These are phyloP conservation scores for Rhinocladiella mackenziei DNA, from an alignment of 2,329 filamentous ascomycete genomes.

Conservation along the genomic window DNA sequence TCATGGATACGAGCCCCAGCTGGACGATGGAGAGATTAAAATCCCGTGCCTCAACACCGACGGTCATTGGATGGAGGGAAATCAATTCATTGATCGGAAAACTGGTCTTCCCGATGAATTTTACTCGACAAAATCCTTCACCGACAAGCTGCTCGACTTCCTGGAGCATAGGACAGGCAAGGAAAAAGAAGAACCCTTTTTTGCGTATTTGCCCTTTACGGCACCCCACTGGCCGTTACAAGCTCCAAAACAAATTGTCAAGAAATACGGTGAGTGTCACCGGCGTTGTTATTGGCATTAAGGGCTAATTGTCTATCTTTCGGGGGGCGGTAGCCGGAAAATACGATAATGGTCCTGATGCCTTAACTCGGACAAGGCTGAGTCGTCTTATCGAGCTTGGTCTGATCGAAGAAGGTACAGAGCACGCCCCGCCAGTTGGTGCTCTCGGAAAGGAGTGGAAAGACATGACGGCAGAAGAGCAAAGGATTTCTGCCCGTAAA, in stretches of 20 bases:
- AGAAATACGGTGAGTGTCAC: constrained; percentile 56
- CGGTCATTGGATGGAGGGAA: constrained; percentile 1
- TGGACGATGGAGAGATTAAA: background rate
- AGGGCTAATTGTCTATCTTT: too few species aligned
- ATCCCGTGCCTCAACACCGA: background rate
- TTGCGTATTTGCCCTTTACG: constrained; percentile 47
- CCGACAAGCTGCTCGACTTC: constrained; percentile 2
- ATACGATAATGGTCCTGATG: constrained; percentile 60
- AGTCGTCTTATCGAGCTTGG: constrained; percentile 55
- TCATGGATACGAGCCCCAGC: constrained; percentile 33
- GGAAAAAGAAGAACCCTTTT: constrained; percentile 9
- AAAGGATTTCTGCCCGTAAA: constrained; percentile 6
- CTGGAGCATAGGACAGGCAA: constrained; percentile 13
- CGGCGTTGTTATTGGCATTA: too few species aligned
- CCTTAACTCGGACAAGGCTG: constrained; percentile 51
- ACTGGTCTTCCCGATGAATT: constrained; percentile 6
- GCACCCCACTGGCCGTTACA: constrained; percentile 63
- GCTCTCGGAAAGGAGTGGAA: background rate
- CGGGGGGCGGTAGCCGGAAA: constrained; percentile 47
- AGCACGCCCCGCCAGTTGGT: constrained; percentile 31
- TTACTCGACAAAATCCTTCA: constrained; percentile 5
- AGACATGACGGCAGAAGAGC: background rate
- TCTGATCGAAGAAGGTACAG: constrained; percentile 49
- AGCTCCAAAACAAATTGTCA: constrained; percentile 52
- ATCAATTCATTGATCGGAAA: background rate